Evolutionary conservation across 495 filamentous ascomycete genomes (phyloP), one percentile per base, ranked within the genome.

Genomic region (Aspergillus affinis): DNA sequence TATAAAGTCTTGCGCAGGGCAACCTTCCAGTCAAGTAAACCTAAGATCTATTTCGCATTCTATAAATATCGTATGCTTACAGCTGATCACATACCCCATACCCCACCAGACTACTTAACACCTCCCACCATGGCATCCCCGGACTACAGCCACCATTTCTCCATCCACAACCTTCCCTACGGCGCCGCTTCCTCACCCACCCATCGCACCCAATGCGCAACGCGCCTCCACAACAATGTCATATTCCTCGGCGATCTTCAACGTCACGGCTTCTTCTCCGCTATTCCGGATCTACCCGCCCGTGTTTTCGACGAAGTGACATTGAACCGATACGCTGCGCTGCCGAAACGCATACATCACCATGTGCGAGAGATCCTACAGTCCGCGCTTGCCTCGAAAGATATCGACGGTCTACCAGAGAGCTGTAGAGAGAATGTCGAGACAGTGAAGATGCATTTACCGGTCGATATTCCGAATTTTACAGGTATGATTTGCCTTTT

Each of bases 101-200:
- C 29, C 29, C 6, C 6, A 32, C 29, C 29, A 32, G 8, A 32
- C 6, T 1, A 32, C 23, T 4, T 26, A 26, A 26, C 23, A 26
- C 2, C 4, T 4, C 29, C 29, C n/a, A 59, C 51, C 54, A 73
- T 72, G 67, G 60, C 67, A 15, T 72, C 68, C 50, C 51, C 64
- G 5, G 55, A 61, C 2, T 71, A 69, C 44, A 61, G 55, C 46
- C 61, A 59, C 32, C 70, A 71, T 20, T 75, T 72, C 56, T 71
- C 90, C 17, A 73, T 95, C 45, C 75, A 83, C 62, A 96, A 97
- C 72, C 86, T 96, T 60, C 92, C 92, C 8, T 93, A 93, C 70
- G 91, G 91, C 58, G 86, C 95, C 61, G 87, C 93, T 63, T 82
- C 78, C 19, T 90, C 86, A 2, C 55, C 76, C 6, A 56, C 63